Evolutionary conservation across 495 filamentous ascomycete genomes (phyloP).

Genomic region (Hypoxylon crocopeplum): DNA sequence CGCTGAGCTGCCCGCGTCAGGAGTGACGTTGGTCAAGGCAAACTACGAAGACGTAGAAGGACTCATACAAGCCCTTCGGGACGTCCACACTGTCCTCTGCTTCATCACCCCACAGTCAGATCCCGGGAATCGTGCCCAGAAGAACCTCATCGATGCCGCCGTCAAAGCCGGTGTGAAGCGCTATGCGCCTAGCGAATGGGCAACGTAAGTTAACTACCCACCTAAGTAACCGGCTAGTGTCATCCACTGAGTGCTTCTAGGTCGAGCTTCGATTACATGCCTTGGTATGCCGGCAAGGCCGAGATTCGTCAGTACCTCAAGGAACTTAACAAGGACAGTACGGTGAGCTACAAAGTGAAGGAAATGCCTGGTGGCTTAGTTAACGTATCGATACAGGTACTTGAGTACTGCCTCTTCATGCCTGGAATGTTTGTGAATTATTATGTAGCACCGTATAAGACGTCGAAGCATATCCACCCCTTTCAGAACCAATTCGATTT

Average conservation of each 20-base stretch:
- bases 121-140: conserved; percentile 46
- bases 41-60: conserved; percentile 51
- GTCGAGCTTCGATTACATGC: too few relatives aligned
- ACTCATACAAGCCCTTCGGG: conserved; percentile 50
- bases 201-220: conserved; percentile 44
- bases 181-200: conserved; percentile 61
- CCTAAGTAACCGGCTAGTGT: too few relatives aligned
- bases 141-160: conserved; percentile 59
- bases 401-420: conserved; percentile 66
- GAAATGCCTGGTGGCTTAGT: neutral
- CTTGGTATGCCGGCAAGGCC: conserved; percentile 60
- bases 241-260: too few relatives aligned
- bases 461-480: conserved; percentile 55
- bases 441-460: conserved; percentile 56
- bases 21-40: conserved; percentile 50
- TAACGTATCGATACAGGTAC: conserved; percentile 46
- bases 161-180: conserved; percentile 59
- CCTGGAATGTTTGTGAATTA: conserved; percentile 63
- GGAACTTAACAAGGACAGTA: conserved; percentile 57
- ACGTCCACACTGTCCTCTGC: conserved; percentile 62
- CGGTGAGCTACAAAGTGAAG: conserved; percentile 43
- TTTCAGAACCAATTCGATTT: conserved; percentile 55
- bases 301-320: conserved; percentile 56
- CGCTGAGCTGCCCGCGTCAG: conserved; percentile 33
- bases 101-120: conserved; percentile 54